Evolutionary conservation across 352 stramenopile species (phyloP), one percentile per base, ranked within the genome.

Genomic region (Phytophthora ramorum): DNA sequence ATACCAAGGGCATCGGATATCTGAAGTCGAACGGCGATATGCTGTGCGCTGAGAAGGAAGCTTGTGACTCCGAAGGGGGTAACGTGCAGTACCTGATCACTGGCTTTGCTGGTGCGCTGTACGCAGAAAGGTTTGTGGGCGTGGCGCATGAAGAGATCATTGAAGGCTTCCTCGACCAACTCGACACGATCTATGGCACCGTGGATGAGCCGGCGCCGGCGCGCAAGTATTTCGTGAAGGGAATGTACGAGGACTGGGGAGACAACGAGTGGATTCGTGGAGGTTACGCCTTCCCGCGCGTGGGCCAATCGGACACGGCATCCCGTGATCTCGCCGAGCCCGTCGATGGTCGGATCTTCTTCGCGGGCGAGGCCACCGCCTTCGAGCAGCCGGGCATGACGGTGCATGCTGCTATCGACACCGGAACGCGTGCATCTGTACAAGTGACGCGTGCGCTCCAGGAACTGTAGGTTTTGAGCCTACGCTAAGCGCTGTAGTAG

Each of bases 321-420:
- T 78, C 87, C 2, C 60, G 73, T 19, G 73, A 92, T 54, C 63
- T 95, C 2, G 87, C 87, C 5, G 62, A 76, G 7, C 37, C 79
- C 7, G 85, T 95, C 17, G 85, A 91, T 17, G 48, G 70, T 20
- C 85, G 87, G 20, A 71, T 95, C 26, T 95, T 95, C 70, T 95
- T 95, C 38, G 87, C 87, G 13, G 87, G 87, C 0, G 87, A 95
- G 58, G 87, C 87, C 9, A 95, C 87, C 12, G 85, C 87, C 16
- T 93, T 88, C 38, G 83, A 95, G 54, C 84, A 93, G 56, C 87
- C 87, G 3, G 84, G 83, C 13, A 95, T 95, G 87, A 81, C 87
- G 9, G 87, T 95, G 52, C 87, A 95, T 61, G 89, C 84, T 54
- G 85, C 87, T 6, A 85, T 95, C 35, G 87, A 95, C 50, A 95